Evolutionary conservation across 148 eudicot genomes (phyloP).

Genomic region (Tetragonia tetragonoides): DNA sequence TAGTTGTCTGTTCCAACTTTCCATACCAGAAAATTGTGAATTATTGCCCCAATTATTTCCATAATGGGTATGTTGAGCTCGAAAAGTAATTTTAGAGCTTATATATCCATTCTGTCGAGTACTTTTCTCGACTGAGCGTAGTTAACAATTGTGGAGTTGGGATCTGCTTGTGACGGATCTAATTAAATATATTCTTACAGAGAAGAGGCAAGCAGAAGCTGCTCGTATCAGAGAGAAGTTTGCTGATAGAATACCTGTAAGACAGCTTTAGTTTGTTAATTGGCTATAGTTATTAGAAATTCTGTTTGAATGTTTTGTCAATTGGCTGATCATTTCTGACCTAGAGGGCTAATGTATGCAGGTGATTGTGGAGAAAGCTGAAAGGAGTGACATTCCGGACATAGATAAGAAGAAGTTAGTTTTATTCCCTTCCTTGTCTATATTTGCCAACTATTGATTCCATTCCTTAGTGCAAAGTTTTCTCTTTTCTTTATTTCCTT

Average conservation of each 20-base stretch:
- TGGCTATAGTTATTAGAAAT: background rate
- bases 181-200: conserved; percentile 18
- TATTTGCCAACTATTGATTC: background rate
- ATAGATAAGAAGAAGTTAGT: conserved; percentile 53
- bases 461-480: background rate
- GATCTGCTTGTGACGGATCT: conserved; percentile 8
- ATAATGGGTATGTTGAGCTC: background rate
- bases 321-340: conserved; percentile 4
- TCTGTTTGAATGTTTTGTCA: background rate
- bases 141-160: background rate
- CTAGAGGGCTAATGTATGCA: conserved; percentile 19
- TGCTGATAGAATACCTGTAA: conserved; percentile 49
- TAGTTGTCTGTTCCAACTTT: background rate
- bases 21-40: background rate
- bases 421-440: conserved; percentile 7
- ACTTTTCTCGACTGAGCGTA: background rate
- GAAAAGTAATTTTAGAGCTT: background rate
- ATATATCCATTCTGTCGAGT: background rate
- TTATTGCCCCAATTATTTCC: too few relatives aligned
- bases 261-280: conserved; percentile 11
- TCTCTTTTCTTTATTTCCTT: too few relatives aligned
- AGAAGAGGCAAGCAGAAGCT: conserved; percentile 44
- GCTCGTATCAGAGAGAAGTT: conserved; percentile 46
- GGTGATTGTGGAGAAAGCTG: conserved; percentile 55
- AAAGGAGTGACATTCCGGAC: conserved; percentile 43